Percentiles rank a stretch among this genome's conserved stretches.
These are phyloP conservation scores for Casuarina equisetifolia DNA, from an alignment of 306 rosid genomes.

Conservation along the genomic window DNA sequence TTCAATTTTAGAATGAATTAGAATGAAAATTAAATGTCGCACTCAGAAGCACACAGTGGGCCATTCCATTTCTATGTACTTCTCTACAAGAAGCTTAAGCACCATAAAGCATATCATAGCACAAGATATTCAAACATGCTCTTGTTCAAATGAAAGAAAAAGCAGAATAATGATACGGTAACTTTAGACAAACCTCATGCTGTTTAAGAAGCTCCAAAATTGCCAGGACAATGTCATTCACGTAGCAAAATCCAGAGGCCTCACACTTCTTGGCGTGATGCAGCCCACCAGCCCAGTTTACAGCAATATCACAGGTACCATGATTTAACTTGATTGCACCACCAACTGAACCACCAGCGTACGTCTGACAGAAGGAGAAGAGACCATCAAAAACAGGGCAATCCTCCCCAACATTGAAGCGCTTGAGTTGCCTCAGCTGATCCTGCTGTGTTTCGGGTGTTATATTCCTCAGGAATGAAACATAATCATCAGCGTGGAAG, in stretches of 20 bases:
- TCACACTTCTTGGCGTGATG: slow-evolving; percentile 93
- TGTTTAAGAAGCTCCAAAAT: slow-evolving; percentile 86
- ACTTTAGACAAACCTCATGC: slow-evolving; percentile 57
- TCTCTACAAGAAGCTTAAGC: neutral
- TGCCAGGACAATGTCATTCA: slow-evolving; percentile 78
- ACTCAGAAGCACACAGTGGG: neutral
- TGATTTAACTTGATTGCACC: slow-evolving; percentile 84
- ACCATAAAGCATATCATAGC: neutral
- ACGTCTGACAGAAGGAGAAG: slow-evolving; percentile 80
- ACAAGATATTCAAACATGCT: neutral
- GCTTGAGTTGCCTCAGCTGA: slow-evolving; percentile 81
- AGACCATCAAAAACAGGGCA: slow-evolving; percentile 90
- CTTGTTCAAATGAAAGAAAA: neutral
- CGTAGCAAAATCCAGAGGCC: slow-evolving; percentile 90
- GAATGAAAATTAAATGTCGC: neutral
- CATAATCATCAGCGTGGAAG: slow-evolving; percentile 88
- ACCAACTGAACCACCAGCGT: slow-evolving; percentile 94
- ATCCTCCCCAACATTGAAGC: slow-evolving; percentile 89
- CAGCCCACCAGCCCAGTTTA: slow-evolving; percentile 88
- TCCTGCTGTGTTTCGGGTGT: slow-evolving; percentile 90
- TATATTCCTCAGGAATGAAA: slow-evolving; percentile 70
- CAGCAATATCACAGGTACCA: slow-evolving; percentile 76
- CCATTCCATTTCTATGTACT: neutral
- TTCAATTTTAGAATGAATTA: too few relatives aligned
- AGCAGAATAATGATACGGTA: neutral